A percentile compares a stretch with the other conserved stretches of the same genome.
These are phyloP conservation scores for Trypethelium eluteriae DNA, from an alignment of 495 filamentous ascomycete species.

Conservation along the genomic window DNA sequence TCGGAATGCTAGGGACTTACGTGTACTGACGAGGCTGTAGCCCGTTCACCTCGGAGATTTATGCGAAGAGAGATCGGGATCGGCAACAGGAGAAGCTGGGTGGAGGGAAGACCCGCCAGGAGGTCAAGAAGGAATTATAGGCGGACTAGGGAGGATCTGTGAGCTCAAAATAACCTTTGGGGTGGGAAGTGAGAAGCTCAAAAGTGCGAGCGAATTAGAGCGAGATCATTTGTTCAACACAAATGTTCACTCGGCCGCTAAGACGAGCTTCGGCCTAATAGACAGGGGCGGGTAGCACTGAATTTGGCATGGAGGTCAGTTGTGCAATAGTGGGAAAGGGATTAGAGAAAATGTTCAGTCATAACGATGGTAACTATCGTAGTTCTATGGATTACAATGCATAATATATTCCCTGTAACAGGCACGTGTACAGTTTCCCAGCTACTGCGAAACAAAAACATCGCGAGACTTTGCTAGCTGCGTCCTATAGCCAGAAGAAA, in stretches of 20 bases:
- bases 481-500: no score
- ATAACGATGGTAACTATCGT: no score
- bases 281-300: no score
- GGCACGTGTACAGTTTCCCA: no score
- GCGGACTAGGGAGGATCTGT: constrained; percentile 14
- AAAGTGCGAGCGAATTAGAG: constrained; percentile 7
- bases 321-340: no score
- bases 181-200: not conserved
- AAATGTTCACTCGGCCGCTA: not conserved
- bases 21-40: constrained; percentile 30
- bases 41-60: constrained; percentile 93
- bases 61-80: constrained; percentile 71
- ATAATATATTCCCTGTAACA: no score
- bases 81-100: constrained; percentile 34
- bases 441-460: no score
- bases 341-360: no score
- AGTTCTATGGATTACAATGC: no score
- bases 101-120: constrained; percentile 36
- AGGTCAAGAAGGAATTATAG: constrained; percentile 5
- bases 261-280: no score
- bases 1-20: not conserved
- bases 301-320: no score
- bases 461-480: no score
- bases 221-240: not conserved
- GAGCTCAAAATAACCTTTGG: not conserved